phyloP scores from a whole-genome alignment of 306 rosid genomes.

The Sicyos edulis region DNA sequence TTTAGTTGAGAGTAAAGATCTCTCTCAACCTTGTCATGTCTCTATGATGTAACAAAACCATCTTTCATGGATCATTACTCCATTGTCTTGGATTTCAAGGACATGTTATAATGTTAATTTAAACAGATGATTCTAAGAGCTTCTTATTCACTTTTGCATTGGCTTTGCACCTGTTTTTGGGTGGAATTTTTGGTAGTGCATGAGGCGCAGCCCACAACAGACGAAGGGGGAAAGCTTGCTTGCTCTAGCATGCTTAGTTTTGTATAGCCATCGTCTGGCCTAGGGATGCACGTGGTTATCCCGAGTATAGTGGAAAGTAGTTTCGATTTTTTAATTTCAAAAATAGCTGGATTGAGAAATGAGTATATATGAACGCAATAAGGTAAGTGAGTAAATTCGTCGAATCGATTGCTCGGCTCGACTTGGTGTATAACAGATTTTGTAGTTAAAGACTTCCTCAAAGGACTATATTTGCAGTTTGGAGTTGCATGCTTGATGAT shows the following conservation, averaged over 20 bases:
- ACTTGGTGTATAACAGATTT: neutral
- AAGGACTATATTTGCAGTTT: neutral
- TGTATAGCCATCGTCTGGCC: no score
- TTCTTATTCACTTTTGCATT: neutral
- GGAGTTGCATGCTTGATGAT: no score
- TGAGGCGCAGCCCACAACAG: no score
- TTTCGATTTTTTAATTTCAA: no score
- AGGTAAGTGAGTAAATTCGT: neutral
- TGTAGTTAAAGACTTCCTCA: neutral
- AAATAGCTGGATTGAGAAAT: no score
- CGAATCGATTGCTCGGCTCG: neutral
- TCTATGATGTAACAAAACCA: neutral
- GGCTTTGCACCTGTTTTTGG: neutral
- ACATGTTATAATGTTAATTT: neutral
- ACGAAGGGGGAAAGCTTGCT: no score
- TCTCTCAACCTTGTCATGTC: neutral
- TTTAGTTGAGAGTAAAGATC: slow-evolving; percentile 9
- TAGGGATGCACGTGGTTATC: no score
- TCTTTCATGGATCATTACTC: neutral
- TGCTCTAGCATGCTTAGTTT: no score
- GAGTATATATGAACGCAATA: no score
- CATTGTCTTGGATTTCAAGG: slow-evolving; percentile 3
- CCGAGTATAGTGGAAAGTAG: no score
- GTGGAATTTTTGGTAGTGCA: no score
- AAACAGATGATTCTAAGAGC: neutral